These are phyloP conservation scores for Solanum tarapatanum DNA, from an alignment of 257 asterid species.

Conservation along the genomic window DNA sequence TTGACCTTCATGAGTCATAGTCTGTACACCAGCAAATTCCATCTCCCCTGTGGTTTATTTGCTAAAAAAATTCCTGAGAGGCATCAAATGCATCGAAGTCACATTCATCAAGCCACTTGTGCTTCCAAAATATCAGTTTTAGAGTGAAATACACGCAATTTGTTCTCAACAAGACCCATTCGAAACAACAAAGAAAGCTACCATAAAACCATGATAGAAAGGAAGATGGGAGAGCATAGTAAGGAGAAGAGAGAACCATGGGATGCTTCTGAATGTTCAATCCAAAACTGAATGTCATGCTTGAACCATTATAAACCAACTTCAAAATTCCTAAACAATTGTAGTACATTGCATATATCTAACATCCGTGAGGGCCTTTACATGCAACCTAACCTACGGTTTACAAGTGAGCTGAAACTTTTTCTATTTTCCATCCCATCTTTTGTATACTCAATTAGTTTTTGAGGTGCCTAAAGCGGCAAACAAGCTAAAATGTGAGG, in stretches of 20 bases:
- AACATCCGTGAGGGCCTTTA: not conserved
- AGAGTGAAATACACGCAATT: not conserved
- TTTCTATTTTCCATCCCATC: not conserved
- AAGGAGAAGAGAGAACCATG: not conserved
- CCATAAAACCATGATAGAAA: not conserved
- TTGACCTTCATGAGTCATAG: not conserved
- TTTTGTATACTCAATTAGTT: not conserved
- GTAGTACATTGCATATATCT: not conserved
- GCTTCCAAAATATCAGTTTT: not conserved
- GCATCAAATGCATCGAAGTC: not conserved
- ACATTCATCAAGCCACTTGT: not conserved
- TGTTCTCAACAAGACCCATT: not conserved
- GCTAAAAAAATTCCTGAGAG: not conserved
- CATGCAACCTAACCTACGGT: not conserved
- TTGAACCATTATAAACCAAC: not conserved
- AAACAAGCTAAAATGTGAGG: not conserved
- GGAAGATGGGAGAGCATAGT: not conserved
- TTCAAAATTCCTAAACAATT: not conserved
- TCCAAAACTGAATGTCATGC: not conserved
- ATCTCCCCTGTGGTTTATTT: not conserved
- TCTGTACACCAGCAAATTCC: not conserved
- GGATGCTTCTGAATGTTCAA: not conserved
- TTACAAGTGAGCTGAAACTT: not conserved
- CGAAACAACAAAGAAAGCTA: not conserved
- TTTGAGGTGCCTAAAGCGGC: not conserved